phyloP scores from a whole-genome alignment of 495 filamentous ascomycete species.

The Viridothelium virens region DNA sequence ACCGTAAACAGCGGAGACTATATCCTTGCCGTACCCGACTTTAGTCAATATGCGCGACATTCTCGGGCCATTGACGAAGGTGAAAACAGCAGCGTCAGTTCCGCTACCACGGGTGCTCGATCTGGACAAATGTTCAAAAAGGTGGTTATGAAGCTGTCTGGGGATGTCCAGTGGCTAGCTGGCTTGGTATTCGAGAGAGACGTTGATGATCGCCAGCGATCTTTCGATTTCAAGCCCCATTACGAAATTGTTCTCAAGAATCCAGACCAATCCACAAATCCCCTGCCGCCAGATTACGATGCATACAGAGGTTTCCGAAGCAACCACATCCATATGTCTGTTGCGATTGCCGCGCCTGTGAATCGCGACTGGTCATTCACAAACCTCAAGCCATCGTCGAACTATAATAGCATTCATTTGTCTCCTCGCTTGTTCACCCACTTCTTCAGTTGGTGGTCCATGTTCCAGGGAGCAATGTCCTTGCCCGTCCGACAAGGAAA shows the following conservation, averaged over 20 bases:
- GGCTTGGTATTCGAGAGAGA: slow-evolving; percentile 89
- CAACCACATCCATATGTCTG: slow-evolving; percentile 87
- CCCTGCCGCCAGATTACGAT: slow-evolving; percentile 61
- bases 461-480: slow-evolving; percentile 92
- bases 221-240: slow-evolving; percentile 83
- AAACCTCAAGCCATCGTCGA: slow-evolving; percentile 63
- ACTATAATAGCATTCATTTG: slow-evolving; percentile 91
- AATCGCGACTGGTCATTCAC: slow-evolving; percentile 72
- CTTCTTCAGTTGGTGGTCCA: slow-evolving; percentile 96
- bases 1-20: slow-evolving; percentile 90
- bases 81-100: slow-evolving; percentile 45
- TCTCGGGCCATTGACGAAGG: slow-evolving; percentile 43
- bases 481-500: slow-evolving; percentile 86
- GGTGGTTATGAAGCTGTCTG: slow-evolving; percentile 95
- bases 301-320: slow-evolving; percentile 91
- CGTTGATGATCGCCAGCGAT: slow-evolving; percentile 54
- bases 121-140: slow-evolving; percentile 84
- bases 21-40: slow-evolving; percentile 87
- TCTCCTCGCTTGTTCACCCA: slow-evolving; percentile 95
- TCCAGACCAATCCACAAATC: slow-evolving; percentile 59
- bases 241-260: slow-evolving; percentile 83
- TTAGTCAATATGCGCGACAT: slow-evolving; percentile 71
- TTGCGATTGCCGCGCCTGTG: slow-evolving; percentile 76
- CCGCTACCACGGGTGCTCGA: slow-evolving; percentile 58
- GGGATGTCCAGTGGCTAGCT: slow-evolving; percentile 82